phyloP scores from a whole-genome alignment of 129 eudicot genomes.

The Lonicera japonica region DNA sequence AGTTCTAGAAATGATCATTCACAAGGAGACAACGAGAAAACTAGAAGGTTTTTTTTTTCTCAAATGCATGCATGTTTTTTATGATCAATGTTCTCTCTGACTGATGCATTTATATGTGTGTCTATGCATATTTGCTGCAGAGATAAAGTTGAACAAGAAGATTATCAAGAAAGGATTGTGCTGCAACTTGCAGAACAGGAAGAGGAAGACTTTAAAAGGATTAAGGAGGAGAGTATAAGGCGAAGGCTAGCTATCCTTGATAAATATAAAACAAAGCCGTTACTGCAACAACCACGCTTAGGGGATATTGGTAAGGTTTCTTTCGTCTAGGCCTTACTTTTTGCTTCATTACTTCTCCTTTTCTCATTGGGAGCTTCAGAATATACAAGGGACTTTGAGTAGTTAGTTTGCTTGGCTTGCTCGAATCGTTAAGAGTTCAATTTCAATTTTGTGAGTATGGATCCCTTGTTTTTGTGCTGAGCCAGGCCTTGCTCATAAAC shows the following conservation, averaged over 20 bases:
- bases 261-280: constrained; percentile 58
- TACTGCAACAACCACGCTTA: constrained; percentile 31
- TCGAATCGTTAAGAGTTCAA: no score
- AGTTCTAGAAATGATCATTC: constrained; percentile 19
- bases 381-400: no score
- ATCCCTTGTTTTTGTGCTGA: no score
- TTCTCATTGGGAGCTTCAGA: no score
- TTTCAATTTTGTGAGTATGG: no score
- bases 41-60: constrained; percentile 40
- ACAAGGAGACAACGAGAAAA: constrained; percentile 29
- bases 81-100: background rate
- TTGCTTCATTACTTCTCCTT: background rate
- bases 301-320: constrained; percentile 26
- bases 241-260: constrained; percentile 88
- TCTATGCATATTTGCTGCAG: constrained; percentile 24
- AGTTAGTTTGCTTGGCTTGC: no score
- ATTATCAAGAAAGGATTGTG: constrained; percentile 46
- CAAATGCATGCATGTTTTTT: background rate
- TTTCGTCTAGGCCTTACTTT: background rate
- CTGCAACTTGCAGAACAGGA: constrained; percentile 72
- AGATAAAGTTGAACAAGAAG: constrained; percentile 52
- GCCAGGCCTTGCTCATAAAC: no score
- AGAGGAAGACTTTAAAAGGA: constrained; percentile 83
- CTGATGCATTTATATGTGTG: constrained; percentile 1
- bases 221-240: constrained; percentile 95